Conservation (phyloP, 768 basidiomycete species). For the Piloderma croceum region DNA sequence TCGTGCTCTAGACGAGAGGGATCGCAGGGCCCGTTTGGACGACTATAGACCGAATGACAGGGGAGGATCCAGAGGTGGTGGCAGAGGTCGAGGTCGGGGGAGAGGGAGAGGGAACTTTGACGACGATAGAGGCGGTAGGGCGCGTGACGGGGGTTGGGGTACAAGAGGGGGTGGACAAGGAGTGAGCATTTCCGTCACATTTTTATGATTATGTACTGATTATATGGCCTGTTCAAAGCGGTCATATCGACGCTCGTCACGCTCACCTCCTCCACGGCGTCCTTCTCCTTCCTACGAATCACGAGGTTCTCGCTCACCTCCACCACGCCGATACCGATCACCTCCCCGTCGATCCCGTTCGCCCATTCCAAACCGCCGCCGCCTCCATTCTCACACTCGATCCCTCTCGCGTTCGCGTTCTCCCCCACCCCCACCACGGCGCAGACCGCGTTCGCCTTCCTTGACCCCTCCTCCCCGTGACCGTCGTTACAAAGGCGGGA, state of each 20-base stretch:
- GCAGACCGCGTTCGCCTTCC: slow-evolving; percentile 43
- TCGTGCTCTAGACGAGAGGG: slow-evolving; percentile 63
- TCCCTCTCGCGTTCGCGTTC: slow-evolving; percentile 33
- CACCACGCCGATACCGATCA: slow-evolving; percentile 11
- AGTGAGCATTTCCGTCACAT: slow-evolving; percentile 16
- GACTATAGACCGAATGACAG: slow-evolving; percentile 63
- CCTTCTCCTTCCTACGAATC: slow-evolving; percentile 21
- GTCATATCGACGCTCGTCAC: slow-evolving; percentile 40
- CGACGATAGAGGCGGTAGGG: slow-evolving; percentile 41
- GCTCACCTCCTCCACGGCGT: slow-evolving; percentile 35
- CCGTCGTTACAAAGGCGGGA: slow-evolving; percentile 14
- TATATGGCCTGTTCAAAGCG: no score
- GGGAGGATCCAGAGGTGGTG: slow-evolving; percentile 47
- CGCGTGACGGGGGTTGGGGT: slow-evolving; percentile 65
- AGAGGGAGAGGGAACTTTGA: slow-evolving; percentile 42
- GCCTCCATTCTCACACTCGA: slow-evolving; percentile 37
- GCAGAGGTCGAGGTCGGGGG: slow-evolving; percentile 51
- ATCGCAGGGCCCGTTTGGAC: slow-evolving; percentile 61
- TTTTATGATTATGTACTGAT: no score
- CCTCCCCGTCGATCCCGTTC: slow-evolving; percentile 26
- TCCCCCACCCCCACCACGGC: slow-evolving; percentile 35
- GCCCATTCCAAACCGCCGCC: slow-evolving; percentile 29
- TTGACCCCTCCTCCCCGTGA: slow-evolving; percentile 40
- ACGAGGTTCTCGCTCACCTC: slow-evolving; percentile 8
- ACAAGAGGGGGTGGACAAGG: slow-evolving; percentile 51